Base-by-base conservation (phyloP, 2,329 filamentous ascomycete genomes). In the Pseudomassariella vexata region DNA sequence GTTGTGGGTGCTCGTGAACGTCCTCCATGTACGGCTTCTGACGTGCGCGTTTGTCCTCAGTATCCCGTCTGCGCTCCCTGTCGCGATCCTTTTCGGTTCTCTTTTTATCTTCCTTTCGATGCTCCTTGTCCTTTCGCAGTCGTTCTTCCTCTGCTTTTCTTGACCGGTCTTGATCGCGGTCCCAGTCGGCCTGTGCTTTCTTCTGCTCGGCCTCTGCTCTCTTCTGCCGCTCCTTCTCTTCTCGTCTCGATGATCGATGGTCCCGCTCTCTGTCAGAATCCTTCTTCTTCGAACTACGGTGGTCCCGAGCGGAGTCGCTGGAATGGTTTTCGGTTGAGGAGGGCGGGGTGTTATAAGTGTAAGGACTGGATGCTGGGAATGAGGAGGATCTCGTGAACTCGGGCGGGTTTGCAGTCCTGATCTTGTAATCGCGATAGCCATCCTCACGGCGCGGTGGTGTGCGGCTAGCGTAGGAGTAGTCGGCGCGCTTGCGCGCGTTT, bases 301-400 rank as follows among this genome's bases (percentile, higher is more conserved):
- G 56, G 0, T 60, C 56, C 19, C 54, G 52, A 39, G 60, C 66
- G 3, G 60, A 60, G n/a, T 3, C 63, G 49, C 17, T 35, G 34
- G 27, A 36, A 15, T 34, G 18, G 10, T 36, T 30, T 15, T 39
- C 37, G 18, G 18, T 31, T n/a, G 37, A 39, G 10, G 30, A 19
- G 10, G 34, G 30, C 19, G 34, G 37, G 9, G 37, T 36, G 19
- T 30, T 35, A 16, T 22, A 33, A 12, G 31, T 16, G 18, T 36
- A 39, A 6, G 28, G 21, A 19, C 25, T 34, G n/a, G 37, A 5
- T 8, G 29, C 9, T n/a, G 21, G 30, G 22, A 28, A 36, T 3
- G 22, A 27, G 2, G 22, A 16, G 7, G 37, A 34, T 7, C 29
- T 17, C 15, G n/a, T 24, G 17, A 37, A 34, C 9, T 14, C 11